A percentile compares a stretch with the other conserved stretches of the same genome.
Evolutionary conservation across 768 basidiomycete genomes (phyloP).

Genomic region (Tricholoma saponaceum): DNA sequence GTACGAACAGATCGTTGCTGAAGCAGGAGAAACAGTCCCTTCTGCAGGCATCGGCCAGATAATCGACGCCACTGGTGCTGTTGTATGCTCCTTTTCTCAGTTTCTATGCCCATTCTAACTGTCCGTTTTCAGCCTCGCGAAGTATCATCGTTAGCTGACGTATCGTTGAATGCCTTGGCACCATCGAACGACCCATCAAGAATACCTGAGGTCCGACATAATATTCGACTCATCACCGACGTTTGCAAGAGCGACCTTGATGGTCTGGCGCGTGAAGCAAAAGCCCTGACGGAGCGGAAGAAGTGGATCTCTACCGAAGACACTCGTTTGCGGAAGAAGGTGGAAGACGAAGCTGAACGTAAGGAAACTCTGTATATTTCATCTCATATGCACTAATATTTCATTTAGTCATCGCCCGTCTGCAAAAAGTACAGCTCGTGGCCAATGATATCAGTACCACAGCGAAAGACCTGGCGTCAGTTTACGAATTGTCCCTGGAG

Average conservation of each 20-base stretch:
- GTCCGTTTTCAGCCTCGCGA: constrained; percentile 63
- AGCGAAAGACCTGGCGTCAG: constrained; percentile 58
- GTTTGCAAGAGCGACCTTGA: constrained; percentile 81
- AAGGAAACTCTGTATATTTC: constrained; percentile 22
- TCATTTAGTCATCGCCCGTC: constrained; percentile 63
- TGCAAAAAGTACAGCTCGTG: constrained; percentile 74
- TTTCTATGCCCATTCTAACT: not conserved
- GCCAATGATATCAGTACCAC: constrained; percentile 66
- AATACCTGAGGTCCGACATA: constrained; percentile 96
- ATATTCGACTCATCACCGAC: constrained; percentile 82
- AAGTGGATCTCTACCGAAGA: constrained; percentile 72
- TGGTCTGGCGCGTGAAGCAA: constrained; percentile 87
- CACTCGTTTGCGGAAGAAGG: constrained; percentile 57
- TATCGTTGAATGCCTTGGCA: constrained; percentile 76
- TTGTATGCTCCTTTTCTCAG: constrained; percentile 44
- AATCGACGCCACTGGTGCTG: constrained; percentile 91
- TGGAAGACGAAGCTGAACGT: constrained; percentile 78
- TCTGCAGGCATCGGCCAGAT: constrained; percentile 73
- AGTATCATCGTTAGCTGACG: constrained; percentile 77
- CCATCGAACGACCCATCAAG: constrained; percentile 84
- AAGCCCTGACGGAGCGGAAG: constrained; percentile 74
- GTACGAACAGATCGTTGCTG: constrained; percentile 92
- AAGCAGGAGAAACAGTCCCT: constrained; percentile 63
- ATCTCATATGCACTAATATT: constrained; percentile 1
- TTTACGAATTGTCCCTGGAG: constrained; percentile 70